Base-by-base conservation (phyloP, 257 asterid species). In the Primulina huaijiensis region DNA sequence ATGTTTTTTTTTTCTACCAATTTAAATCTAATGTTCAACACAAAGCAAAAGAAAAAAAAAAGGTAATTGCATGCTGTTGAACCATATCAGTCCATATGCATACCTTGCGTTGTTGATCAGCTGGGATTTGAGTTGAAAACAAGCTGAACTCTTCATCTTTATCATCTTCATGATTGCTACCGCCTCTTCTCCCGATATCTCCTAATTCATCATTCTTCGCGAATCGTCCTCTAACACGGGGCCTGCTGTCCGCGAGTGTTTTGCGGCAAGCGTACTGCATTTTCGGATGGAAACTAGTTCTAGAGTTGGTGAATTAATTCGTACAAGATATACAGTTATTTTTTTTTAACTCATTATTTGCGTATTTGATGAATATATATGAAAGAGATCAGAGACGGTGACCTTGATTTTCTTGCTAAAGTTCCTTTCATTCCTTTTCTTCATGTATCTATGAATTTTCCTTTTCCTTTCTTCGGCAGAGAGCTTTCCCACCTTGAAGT, bases 381-480 rank as follows among this genome's bases (percentile, higher is more conserved):
- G n/a, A 12, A 43, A 10, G 53, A 43, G 53, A 43, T n/a, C n/a
- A 65, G 81, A 31, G 6, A 31, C 85, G 71, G 90, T 90, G 80
- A 88, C 90, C 67, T 87, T 92, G 71, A 92, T 92, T 85, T 90
- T 92, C 91, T 92, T 92, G 88, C 91, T 87, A 60, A 92, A 92
- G 78, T 90, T 92, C 69, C 97, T 85, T 71, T 92, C 93, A 38
- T 92, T 92, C 67, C 96, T 82, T 75, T 92, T 92, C 93, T 85
- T 83, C 90, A 90, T 74, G 74, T 92, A 92, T 81, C 92, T 80
- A 65, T 83, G 87, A 69, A 92, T 92, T 80, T 90, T 92, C 67
- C 89, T 85, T 78, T 88, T 90, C 82, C 95, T 88, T 79, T 83
- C 98, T 82, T 90, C 96, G 21, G 74, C 87, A 2, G 97, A 87